Base-by-base conservation (phyloP, 169 alveolate species). In the Babesia bigemina region DNA sequence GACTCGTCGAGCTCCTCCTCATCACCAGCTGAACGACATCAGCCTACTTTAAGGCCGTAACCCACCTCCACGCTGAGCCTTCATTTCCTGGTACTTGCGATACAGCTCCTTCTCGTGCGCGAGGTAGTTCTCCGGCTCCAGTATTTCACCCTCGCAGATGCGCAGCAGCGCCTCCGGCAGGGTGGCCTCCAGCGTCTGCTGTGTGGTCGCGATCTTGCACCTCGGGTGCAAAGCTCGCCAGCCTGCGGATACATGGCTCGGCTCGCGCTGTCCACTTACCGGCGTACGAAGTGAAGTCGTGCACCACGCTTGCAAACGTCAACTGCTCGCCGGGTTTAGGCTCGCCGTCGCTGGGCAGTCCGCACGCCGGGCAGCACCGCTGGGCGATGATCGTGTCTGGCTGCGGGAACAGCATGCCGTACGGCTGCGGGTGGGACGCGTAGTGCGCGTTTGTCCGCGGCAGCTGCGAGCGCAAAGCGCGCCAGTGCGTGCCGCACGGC, bases 391-490 rank as follows among this genome's bases (percentile, higher is more conserved):
- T 44, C 8, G 76, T n/a, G 44, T 65, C 81, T 24, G 76, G 76
- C 36, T 67, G 65, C 16, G 85, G 75, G 56, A 83, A 55, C 14
- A 53, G 45, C 17, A 67, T 66, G n/a, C 81, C 81, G 24, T 57
- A 65, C 48, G 57, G 59, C 13, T 36, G 39, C n/a, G 90, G 81
- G 62, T 89, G 79, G 63, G 52, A 81, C 29, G 60, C 82, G 66
- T 85, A 91, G 55, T 58, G 84, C 0, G 77, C 79, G 66, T 91
- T 91, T 60, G 60, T 67, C 57, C 94, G 45, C 9, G 92, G 92
- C 69, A 91, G 60, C 72, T 91, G 94, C 42, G 88, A 82, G 29
- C 94, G 60, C n/a, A 87, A 81, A n/a, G 90, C 88, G 42, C 73
- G 70, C 61, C 90, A 85, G 29, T 75, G 74, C 22, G 82, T 84